A percentile compares a stretch with the other conserved stretches of the same genome.
Conservation (phyloP, 2,329 filamentous ascomycete species). For the Aspergillus neotritici region DNA sequence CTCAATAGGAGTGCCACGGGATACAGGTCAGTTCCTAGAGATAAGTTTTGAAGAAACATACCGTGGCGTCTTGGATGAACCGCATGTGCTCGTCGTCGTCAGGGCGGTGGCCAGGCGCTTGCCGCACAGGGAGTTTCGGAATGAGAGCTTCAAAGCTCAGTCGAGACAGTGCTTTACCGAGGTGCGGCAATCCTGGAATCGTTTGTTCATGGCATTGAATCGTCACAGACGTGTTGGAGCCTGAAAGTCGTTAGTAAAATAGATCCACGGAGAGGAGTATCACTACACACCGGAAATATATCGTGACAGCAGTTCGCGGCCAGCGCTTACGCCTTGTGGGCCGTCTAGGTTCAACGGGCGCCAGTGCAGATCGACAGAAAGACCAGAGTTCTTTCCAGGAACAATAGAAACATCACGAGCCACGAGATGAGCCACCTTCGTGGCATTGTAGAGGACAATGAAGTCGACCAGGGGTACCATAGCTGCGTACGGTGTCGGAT, state of each 20-base stretch:
- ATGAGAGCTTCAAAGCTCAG: constrained; percentile 67
- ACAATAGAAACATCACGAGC: constrained; percentile 58
- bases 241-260: constrained; percentile 28
- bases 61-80: constrained; percentile 78
- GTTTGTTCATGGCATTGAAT: constrained; percentile 65
- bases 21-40: constrained; percentile 3
- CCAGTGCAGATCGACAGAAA: constrained; percentile 67
- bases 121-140: constrained; percentile 60
- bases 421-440: constrained; percentile 68
- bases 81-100: constrained; percentile 46
- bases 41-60: constrained; percentile 30
- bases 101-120: constrained; percentile 35
- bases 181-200: constrained; percentile 65
- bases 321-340: constrained; percentile 54
- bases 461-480: constrained; percentile 74
- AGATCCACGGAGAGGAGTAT: no score
- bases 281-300: constrained; percentile 67
- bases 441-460: constrained; percentile 67
- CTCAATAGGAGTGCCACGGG: no score
- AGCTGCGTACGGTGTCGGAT: constrained; percentile 82
- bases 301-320: constrained; percentile 69
- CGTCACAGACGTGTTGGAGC: constrained; percentile 74
- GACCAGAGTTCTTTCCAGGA: constrained; percentile 65
- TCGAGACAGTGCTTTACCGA: constrained; percentile 67
- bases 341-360: constrained; percentile 62